Evolutionary conservation across 106 monocot species (phyloP).

Genomic region (Alisma plantagoaquatica): DNA sequence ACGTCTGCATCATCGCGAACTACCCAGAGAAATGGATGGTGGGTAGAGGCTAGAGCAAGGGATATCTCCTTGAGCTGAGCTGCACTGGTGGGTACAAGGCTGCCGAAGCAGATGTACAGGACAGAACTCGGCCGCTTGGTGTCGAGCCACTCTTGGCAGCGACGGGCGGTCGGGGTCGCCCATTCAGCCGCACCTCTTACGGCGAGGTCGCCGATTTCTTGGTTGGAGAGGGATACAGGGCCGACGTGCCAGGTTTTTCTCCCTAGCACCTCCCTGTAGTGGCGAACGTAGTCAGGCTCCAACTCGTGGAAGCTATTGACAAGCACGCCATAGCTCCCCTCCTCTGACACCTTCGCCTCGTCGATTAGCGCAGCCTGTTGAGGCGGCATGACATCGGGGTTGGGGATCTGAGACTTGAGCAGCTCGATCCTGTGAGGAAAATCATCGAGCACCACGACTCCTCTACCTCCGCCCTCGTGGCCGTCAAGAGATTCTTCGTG

Average conservation of each 20-base stretch:
- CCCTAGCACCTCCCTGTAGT: not conserved
- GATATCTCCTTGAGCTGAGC: constrained; percentile 1
- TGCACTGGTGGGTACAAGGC: not conserved
- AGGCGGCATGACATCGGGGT: not conserved
- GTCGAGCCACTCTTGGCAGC: too few relatives aligned
- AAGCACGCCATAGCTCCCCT: constrained; percentile 14
- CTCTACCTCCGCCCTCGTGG: too few relatives aligned
- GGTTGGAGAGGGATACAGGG: constrained; percentile 3
- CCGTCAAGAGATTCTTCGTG: too few relatives aligned
- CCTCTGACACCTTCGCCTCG: not conserved
- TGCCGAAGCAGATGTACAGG: constrained; percentile 11
- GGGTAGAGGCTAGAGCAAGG: not conserved
- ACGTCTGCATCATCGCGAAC: not conserved
- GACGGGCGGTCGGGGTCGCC: too few relatives aligned
- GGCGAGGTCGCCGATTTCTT: not conserved
- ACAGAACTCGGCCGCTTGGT: not conserved
- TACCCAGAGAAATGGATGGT: constrained; percentile 4
- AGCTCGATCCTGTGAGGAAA: constrained; percentile 17
- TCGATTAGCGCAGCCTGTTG: not conserved
- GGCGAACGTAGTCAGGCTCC: constrained; percentile 10
- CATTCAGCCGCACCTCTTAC: not conserved
- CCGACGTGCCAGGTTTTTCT: constrained; percentile 23
- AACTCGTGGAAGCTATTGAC: constrained; percentile 23
- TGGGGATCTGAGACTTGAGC: constrained; percentile 5
- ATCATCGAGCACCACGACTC: constrained; percentile 10